Evolutionary conservation across 2,329 filamentous ascomycete genomes (phyloP), one percentile per base, ranked within the genome.

Genomic region (Aspergillus neotritici): DNA sequence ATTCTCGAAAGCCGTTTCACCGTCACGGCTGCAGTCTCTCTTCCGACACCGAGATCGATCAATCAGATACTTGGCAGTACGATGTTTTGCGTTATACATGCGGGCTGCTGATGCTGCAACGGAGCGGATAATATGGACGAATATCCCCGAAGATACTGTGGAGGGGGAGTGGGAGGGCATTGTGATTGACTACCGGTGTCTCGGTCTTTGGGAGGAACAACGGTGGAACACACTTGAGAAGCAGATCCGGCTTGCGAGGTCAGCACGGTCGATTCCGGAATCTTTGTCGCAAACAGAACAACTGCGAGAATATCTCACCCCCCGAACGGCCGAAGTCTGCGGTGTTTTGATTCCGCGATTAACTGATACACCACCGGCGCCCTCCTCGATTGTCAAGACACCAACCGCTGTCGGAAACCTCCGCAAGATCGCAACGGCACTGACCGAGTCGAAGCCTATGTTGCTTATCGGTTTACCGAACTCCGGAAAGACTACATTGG

Each of bases 401-500:
- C 61, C 75, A 0, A 95, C 88, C 0, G 87, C 89, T 0, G 68
- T 77, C 28, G 63, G 64, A 8, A 98, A 97, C 52, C 71, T 95
- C 31, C 78, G 80, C 56, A 72, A 65, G 9, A 76, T 97, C 43
- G 85, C 86, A 2, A 66, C 68, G 21, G 77, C 83, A 36, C 71
- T 98, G 25, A 82, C 85, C 34, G 73, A 74, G 4, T 63, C 78
- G 1, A 80, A 82, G 1, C 88, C 94, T 0, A 75, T 96, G 30
- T 73, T 98, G 14, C 74, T 98, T 4, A 80, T 88, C 50, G 93
- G 93, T 1, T 72, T 87, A 11, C 80, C 91, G 6, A 91, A 94
- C 14, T 86, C 86, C 28, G 93, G 93, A 39, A 99, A 99, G 71
- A 96, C 93, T 0, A 82, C 87, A 0, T 68, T 94, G 14, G 80